These are phyloP conservation scores for Leccinum aurantiacum DNA, from an alignment of 768 basidiomycete species.

Conservation along the genomic window DNA sequence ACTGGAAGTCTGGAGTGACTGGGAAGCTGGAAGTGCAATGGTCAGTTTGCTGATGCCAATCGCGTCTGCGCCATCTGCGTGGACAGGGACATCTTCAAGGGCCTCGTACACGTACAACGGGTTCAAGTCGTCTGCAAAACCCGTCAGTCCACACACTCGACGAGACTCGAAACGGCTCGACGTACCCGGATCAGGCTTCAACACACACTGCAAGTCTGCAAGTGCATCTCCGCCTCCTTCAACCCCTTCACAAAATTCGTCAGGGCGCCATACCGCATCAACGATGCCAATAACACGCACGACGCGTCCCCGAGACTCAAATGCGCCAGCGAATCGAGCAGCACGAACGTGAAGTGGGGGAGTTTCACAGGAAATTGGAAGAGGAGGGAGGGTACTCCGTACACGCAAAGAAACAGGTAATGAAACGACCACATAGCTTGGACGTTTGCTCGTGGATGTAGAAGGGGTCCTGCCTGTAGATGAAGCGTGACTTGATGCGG, in stretches of 20 bases:
- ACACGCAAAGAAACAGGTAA: too few species aligned
- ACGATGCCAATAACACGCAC: conserved; percentile 52
- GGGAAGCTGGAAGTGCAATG: too few species aligned
- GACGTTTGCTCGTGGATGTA: too few species aligned
- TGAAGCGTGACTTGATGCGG: too few species aligned
- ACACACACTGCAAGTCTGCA: conserved; percentile 59
- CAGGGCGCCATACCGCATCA: conserved; percentile 76
- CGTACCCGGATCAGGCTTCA: conserved; percentile 90
- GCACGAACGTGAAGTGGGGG: conserved; percentile 58
- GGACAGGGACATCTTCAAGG: conserved; percentile 78
- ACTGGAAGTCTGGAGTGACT: too few species aligned
- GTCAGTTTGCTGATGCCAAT: too few species aligned
- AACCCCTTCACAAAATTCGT: conserved; percentile 79
- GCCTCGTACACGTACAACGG: conserved; percentile 93
- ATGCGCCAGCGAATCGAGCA: conserved; percentile 78
- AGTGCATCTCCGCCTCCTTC: conserved; percentile 71
- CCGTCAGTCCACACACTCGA: neutral
- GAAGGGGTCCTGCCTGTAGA: too few species aligned
- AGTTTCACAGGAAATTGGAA: too few species aligned
- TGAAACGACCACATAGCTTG: too few species aligned
- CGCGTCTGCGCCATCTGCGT: conserved; percentile 81
- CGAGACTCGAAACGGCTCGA: conserved; percentile 8
- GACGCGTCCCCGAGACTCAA: conserved; percentile 72
- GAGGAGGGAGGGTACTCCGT: too few species aligned
- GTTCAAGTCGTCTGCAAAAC: conserved; percentile 74